A percentile compares a stretch with the other conserved stretches of the same genome.
These are phyloP conservation scores for Aspergillus oerlinghausenensis DNA, from an alignment of 2,329 filamentous ascomycete species.

Conservation along the genomic window DNA sequence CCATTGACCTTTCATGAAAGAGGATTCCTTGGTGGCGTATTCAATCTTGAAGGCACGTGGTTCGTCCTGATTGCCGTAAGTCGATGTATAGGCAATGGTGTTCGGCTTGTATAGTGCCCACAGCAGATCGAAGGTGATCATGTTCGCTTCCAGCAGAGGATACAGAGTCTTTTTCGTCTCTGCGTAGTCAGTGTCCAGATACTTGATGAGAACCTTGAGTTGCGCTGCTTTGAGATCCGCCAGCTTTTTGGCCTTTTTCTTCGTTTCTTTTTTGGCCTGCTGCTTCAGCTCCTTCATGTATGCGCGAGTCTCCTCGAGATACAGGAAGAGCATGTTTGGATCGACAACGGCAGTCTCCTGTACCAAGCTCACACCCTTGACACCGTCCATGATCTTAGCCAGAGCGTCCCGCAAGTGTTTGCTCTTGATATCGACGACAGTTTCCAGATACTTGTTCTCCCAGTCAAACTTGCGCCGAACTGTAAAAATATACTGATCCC, in stretches of 20 bases:
- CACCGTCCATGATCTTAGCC: conserved; percentile 66
- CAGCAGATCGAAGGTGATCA: conserved; percentile 82
- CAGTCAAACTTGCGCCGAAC: conserved; percentile 78
- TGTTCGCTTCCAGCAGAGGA: conserved; percentile 72
- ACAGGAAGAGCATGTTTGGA: conserved; percentile 68
- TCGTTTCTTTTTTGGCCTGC: conserved; percentile 56
- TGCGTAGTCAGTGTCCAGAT: conserved; percentile 76
- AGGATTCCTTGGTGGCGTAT: conserved; percentile 64
- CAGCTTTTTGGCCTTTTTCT: conserved; percentile 37
- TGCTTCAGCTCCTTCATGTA: conserved; percentile 62
- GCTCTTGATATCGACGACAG: conserved; percentile 79
- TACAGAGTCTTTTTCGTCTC: conserved; percentile 74
- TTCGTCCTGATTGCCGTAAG: conserved; percentile 71
- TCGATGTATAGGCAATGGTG: conserved; percentile 70
- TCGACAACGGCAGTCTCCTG: conserved; percentile 72
- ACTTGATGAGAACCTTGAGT: conserved; percentile 67
- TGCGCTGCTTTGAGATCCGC: conserved; percentile 39
- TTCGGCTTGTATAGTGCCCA: conserved; percentile 90
- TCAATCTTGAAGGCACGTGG: conserved; percentile 80
- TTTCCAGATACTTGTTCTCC: conserved; percentile 73
- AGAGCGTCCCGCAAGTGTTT: conserved; percentile 69
- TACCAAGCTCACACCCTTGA: conserved; percentile 74
- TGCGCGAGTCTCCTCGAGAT: conserved; percentile 70
- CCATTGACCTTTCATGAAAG: conserved; percentile 67
- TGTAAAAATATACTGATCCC: conserved; percentile 77